Evolutionary conservation across 306 rosid species (phyloP), one percentile per base, ranked within the genome.

Genomic region (Potentilla sterilis): DNA sequence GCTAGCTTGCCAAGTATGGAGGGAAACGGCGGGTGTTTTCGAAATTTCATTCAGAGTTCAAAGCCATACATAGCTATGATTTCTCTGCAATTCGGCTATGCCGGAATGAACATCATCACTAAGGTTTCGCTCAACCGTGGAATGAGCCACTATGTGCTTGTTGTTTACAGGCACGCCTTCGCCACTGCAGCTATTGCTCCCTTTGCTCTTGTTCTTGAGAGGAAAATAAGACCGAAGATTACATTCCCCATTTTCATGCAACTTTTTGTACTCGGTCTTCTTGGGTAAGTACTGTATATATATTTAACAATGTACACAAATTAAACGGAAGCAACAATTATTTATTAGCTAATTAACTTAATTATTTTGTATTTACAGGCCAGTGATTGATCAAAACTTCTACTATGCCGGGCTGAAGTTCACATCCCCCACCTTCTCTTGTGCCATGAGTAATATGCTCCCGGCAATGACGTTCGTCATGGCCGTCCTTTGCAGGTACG

Each of bases 91-190:
- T 91, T 93, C 51, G 98, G 97, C 47, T 93, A 89, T 63, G 97
- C 97, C 1, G 98, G 97, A 32, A 88, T 93, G 97, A 91, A 88
- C 61, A 83, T 93, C 40, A 89, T 93, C 74, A 79, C 91, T 21
- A 93, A 93, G 81, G 85, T 93, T 48, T 93, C 96, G 10, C 96
- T 93, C 64, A 89, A 81, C 80, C 69, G 83, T 42, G 98, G 98
- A 75, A 93, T 93, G 98, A 93, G 96, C 70, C 98, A 93, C 77
- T 93, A 87, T 69, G 98, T 93, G 15, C 96, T 93, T 13, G 98
- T 93, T 63, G 98, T 89, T 64, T 93, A 91, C 35, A 91, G 98
- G 35, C 98, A 93, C 1, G 98, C 91, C 55, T 13, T 93, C 15
- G 98, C 98, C 5, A 91, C 98, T 0, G 89, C 88, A 1, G 83